phyloP scores from a whole-genome alignment of 805 yeast genomes.

The Lipomyces sp. region DNA sequence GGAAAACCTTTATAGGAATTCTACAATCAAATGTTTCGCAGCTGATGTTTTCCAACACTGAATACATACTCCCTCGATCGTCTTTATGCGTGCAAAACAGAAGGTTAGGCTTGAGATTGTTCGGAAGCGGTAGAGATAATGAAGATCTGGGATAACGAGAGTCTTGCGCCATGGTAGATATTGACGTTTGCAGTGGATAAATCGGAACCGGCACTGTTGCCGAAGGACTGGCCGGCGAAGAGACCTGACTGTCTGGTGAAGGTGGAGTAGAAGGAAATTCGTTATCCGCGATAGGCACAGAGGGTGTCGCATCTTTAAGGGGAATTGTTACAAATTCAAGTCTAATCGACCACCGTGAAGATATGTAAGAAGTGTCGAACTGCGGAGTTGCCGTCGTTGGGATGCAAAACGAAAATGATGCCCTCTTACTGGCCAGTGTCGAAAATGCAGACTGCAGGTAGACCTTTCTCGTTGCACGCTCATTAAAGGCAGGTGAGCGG shows the following conservation, averaged over 20 bases:
- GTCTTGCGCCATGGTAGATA: constrained; percentile 6
- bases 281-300: neutral
- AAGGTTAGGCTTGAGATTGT: constrained; percentile 16
- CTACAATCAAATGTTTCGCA: constrained; percentile 48
- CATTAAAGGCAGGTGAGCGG: constrained; percentile 37
- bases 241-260: constrained; percentile 1
- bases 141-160: constrained; percentile 4
- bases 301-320: neutral
- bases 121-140: constrained; percentile 4
- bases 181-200: neutral
- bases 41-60: constrained; percentile 31
- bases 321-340: constrained; percentile 43
- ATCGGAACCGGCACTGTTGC: constrained; percentile 4
- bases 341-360: constrained; percentile 44
- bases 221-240: constrained; percentile 11
- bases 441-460: constrained; percentile 40
- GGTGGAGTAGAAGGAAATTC: neutral
- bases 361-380: constrained; percentile 43
- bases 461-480: constrained; percentile 40
- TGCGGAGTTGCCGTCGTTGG: constrained; percentile 47
- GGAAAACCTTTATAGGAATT: constrained; percentile 54
- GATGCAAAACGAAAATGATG: constrained; percentile 42
- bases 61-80: constrained; percentile 30
- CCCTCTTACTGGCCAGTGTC: constrained; percentile 37
- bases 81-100: constrained; percentile 48